Evolutionary conservation across 1,284 basidiomycete species (phyloP), one percentile per base, ranked within the genome.

Genomic region (Boletellus deceptivus): DNA sequence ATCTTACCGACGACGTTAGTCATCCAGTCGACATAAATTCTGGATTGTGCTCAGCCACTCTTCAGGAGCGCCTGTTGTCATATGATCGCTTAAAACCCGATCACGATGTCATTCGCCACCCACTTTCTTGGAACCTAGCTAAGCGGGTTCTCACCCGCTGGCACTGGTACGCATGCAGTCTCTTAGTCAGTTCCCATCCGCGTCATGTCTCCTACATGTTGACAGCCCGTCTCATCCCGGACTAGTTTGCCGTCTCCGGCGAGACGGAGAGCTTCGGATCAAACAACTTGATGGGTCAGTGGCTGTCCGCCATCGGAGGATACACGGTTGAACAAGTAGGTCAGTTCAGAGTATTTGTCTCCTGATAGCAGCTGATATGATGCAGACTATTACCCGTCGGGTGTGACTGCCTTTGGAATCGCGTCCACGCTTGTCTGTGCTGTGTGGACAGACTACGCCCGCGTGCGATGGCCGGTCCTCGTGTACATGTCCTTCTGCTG

Each of bases 201-300:
- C 37, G 34, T 45, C 45, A 20, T 29, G 16, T 56, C 10, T 25
- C 35, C 24, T 35, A 2, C 36, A 9, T 33, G 37, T 24, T 36
- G 9, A 45, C 20, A 3, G 38, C 20, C 46, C 18, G 1, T 24
- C 38, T 31, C 18, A 46, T 13, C 24, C 5, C 29, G 29, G 16
- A 34, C 53, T 27, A 83, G 80, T 84, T 84, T 55, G 79, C 79
- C 5, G 72, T 85, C 46, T 83, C 80, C 3, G 83, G 82, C 3
- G 84, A 89, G 67, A 79, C 82, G 1, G 87, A 89, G 60, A 79
- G 77, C 52, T 82, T 88, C 39, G 84, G 85, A 6, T 82, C 82
- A 31, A 89, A 88, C 62, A 84, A 84, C 64, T 67, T 88, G 34
- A 88, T 88, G 84, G 84, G 85, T 9, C 84, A 88, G 60, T 89